Evolutionary conservation across 139 green algal species (phyloP).

Genomic region (Volvox reticuliferus): DNA sequence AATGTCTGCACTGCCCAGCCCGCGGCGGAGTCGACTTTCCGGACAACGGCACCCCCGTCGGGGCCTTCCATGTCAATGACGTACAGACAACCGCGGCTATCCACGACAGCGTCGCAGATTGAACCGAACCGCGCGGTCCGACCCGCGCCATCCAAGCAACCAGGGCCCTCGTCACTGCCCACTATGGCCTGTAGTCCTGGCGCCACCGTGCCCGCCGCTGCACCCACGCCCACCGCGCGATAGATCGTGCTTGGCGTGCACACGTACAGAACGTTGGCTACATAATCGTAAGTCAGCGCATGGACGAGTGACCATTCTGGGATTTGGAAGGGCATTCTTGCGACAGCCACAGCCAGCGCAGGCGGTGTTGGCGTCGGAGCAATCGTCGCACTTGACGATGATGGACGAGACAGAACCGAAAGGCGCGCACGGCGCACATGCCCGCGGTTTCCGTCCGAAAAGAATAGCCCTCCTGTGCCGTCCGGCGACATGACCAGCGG

Average conservation of each 20-base stretch:
- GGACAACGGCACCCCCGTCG: background rate
- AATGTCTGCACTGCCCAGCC: conserved; percentile 1
- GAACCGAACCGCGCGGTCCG: conserved; percentile 8
- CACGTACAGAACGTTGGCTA: background rate
- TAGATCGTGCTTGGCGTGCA: conserved; percentile 1
- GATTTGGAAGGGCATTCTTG: conserved; percentile 2
- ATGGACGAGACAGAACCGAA: background rate
- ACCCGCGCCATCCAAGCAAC: background rate
- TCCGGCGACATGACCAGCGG: background rate
- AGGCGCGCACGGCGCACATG: background rate
- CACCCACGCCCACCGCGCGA: background rate
- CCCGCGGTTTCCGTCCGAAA: background rate
- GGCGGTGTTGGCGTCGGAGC: background rate
- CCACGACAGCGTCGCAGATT: conserved; percentile 22
- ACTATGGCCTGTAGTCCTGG: background rate
- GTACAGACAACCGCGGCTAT: background rate
- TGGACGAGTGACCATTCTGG: conserved; percentile 9
- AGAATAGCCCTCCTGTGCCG: background rate
- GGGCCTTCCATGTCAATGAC: conserved; percentile 23
- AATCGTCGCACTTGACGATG: background rate
- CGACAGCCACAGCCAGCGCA: background rate
- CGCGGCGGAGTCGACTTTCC: background rate
- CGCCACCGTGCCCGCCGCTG: background rate
- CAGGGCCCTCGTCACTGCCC: background rate
- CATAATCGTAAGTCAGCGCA: conserved; percentile 4